Base-by-base conservation (phyloP, 306 rosid genomes). In the Fragaria iinumae region DNA sequence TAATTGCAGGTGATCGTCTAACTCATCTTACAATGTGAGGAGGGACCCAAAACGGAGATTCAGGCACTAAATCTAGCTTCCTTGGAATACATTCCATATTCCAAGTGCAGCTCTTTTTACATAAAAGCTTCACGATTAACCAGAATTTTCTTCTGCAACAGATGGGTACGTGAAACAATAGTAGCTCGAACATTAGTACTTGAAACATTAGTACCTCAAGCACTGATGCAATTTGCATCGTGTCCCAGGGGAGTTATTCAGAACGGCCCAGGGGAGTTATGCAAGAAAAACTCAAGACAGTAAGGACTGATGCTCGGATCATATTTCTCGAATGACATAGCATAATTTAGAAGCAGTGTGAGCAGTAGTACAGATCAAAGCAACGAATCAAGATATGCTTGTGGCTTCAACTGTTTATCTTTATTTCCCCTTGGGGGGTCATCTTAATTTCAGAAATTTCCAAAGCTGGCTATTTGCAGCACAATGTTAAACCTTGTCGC, bases 381-480 rank as follows among this genome's bases (percentile, higher is more conserved):
- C 29, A 1, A 66, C 29, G 6, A 29, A 52, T 41, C 57, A 65
- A 12, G 29, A 17, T 41, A 47, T 11, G 50, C 69, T 45, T 64
- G 87, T 80, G 70, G 72, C 71, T 79, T 71, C 75, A 73, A 76
- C 84, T 78, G 84, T 84, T 2, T 73, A 78, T 86, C 84, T 88
- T 90, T 92, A 87, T 88, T 88, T 79, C 38, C 68, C 59, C 60
- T 80, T 0, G 9, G 2, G 53, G 71, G 78, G 64, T 56, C 59
- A 64, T 78, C 76, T 73, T 79, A 76, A 83, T 83, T 75, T 62
- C 60, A 78, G 74, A 80, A 76, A 80, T 83, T 48, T 55, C 74
- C 56, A 78, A 77, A 25, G n/a, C 74, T 41, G 73, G 64, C 78
- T 17, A 65, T 48, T 79, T 57, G 76, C 47, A 16, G 74, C 67